Percentiles rank a stretch among this genome's conserved stretches.
phyloP scores from a whole-genome alignment of 106 monocot genomes.

The Acanthochlamys bracteata region DNA sequence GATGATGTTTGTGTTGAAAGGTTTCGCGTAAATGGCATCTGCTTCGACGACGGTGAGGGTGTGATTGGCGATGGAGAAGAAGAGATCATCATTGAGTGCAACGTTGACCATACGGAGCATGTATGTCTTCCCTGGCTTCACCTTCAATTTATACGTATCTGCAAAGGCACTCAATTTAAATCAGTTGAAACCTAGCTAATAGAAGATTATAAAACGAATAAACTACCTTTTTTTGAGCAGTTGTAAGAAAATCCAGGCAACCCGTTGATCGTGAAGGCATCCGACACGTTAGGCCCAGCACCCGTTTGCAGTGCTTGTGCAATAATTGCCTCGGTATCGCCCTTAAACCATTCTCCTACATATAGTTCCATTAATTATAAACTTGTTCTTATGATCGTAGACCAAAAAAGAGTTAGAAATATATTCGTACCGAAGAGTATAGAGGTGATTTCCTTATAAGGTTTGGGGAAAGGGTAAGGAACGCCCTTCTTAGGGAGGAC shows the following conservation, averaged over 20 bases:
- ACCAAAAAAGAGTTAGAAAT: not conserved
- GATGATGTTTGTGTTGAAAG: constrained; percentile 39
- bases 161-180: not conserved
- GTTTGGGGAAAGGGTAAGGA: constrained; percentile 38
- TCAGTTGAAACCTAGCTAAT: not conserved
- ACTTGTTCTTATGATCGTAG: not conserved
- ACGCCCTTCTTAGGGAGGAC: constrained; percentile 39
- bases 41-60: constrained; percentile 39
- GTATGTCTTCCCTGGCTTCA: constrained; percentile 34
- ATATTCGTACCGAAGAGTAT: constrained; percentile 1
- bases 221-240: not conserved
- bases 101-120: constrained; percentile 42
- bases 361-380: not conserved
- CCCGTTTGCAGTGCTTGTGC: not conserved
- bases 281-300: constrained; percentile 8
- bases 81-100: constrained; percentile 43
- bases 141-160: constrained; percentile 20
- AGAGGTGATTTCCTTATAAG: not conserved
- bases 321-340: not conserved
- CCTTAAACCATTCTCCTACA: not conserved
- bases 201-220: too few relatives aligned
- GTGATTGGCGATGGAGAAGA: constrained; percentile 35
- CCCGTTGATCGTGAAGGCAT: not conserved
- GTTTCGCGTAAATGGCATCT: constrained; percentile 58
- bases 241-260: not conserved